phyloP scores from a whole-genome alignment of 257 asterid species.

The Solanum pimpinellifolium region DNA sequence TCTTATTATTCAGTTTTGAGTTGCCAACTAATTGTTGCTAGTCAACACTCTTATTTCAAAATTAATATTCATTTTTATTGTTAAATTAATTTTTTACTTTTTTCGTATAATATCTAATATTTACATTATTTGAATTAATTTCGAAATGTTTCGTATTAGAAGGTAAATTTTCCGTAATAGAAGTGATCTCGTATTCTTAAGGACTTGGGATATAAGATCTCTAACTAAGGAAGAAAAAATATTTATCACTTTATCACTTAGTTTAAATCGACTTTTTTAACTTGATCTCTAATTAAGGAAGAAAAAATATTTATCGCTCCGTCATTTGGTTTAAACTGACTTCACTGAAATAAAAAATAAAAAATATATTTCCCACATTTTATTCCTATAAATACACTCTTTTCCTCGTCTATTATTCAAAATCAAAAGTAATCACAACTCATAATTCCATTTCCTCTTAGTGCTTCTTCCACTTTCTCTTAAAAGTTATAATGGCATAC shows the following conservation, averaged over 20 bases:
- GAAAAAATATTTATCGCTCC: too few relatives aligned
- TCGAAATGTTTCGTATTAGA: too few relatives aligned
- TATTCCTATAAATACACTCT: neutral
- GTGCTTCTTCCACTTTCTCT: neutral
- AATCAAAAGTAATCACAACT: neutral
- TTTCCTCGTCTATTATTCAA: neutral
- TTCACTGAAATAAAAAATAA: neutral
- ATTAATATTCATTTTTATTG: neutral
- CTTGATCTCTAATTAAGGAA: too few relatives aligned
- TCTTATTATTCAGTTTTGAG: neutral
- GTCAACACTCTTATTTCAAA: neutral
- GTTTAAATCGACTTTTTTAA: neutral
- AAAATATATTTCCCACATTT: neutral
- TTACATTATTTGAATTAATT: too few relatives aligned
- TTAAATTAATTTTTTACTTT: too few relatives aligned
- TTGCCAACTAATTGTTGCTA: neutral
- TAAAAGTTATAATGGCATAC: slow-evolving; percentile 14
- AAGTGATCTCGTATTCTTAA: too few relatives aligned
- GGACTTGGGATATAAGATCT: too few relatives aligned
- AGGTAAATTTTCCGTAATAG: too few relatives aligned
- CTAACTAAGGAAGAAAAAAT: neutral
- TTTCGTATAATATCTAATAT: too few relatives aligned
- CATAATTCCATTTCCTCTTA: neutral
- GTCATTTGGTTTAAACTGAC: neutral
- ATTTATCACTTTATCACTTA: too few relatives aligned